Conservation (phyloP, 345 rosid genomes). For the Aethionema arabicum region DNA sequence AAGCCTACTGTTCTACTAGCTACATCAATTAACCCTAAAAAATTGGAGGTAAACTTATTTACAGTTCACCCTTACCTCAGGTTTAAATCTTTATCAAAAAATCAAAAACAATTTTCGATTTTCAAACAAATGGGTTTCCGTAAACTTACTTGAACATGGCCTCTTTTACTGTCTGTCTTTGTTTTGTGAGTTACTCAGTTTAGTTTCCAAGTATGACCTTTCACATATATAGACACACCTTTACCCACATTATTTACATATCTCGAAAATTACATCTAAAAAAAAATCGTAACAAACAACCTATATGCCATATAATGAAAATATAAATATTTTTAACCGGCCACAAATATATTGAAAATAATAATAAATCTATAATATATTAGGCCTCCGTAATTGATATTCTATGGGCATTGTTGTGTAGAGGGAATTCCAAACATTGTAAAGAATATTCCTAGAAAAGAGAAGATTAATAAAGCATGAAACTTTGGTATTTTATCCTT, state of each 20-base stretch:
- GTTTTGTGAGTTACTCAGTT: constrained; percentile 37
- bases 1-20: no score
- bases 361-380: no score
- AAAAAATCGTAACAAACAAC: background rate
- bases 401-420: constrained; percentile 20
- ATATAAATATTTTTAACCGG: constrained; percentile 12
- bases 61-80: no score
- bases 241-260: background rate
- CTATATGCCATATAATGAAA: no score
- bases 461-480: constrained; percentile 27
- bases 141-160: constrained; percentile 35
- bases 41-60: no score
- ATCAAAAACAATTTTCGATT: background rate
- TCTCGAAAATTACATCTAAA: no score
- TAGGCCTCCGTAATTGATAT: background rate
- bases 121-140: constrained; percentile 20
- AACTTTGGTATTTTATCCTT: constrained; percentile 23
- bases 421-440: constrained; percentile 28
- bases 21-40: no score
- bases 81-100: constrained; percentile 32
- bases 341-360: background rate
- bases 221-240: no score
- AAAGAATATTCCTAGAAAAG: constrained; percentile 36
- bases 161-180: constrained; percentile 35
- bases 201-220: constrained; percentile 32